Conservation (phyloP, 176 grass and related monocot genomes). For the Rhynchospora breviuscula region DNA sequence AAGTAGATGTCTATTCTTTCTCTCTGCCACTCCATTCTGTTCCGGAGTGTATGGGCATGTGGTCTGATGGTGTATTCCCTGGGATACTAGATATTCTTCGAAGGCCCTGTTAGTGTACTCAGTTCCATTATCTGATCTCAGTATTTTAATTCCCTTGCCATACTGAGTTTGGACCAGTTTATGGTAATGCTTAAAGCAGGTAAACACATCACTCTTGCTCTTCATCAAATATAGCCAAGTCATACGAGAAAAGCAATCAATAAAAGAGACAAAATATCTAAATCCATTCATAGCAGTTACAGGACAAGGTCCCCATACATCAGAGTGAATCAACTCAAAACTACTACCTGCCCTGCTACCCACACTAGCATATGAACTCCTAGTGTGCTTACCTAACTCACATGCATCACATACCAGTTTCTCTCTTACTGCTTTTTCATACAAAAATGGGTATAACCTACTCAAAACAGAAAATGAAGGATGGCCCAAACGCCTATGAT, state of each 20-base stretch:
- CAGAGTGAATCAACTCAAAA: constrained; percentile 19
- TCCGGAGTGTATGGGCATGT: background rate
- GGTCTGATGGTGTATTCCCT: background rate
- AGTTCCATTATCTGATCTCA: no score
- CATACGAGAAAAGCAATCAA: background rate
- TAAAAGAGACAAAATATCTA: constrained; percentile 16
- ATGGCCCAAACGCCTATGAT: background rate
- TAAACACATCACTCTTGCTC: background rate
- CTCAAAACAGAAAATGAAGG: background rate
- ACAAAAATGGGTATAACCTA: background rate
- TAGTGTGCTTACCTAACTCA: background rate
- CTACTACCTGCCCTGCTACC: no score
- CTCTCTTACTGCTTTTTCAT: background rate
- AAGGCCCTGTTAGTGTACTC: no score
- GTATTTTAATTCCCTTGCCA: no score
- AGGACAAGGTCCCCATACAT: constrained; percentile 5
- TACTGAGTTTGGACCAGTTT: no score
- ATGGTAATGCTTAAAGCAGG: no score
- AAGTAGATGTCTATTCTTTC: background rate
- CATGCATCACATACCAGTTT: background rate
- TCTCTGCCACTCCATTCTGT: background rate
- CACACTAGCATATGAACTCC: no score
- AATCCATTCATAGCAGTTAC: background rate
- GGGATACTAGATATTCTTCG: no score
- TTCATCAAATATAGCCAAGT: constrained; percentile 6